Base-by-base conservation (phyloP, 1,139 yeast species). In the Chernovozyma aurita region DNA sequence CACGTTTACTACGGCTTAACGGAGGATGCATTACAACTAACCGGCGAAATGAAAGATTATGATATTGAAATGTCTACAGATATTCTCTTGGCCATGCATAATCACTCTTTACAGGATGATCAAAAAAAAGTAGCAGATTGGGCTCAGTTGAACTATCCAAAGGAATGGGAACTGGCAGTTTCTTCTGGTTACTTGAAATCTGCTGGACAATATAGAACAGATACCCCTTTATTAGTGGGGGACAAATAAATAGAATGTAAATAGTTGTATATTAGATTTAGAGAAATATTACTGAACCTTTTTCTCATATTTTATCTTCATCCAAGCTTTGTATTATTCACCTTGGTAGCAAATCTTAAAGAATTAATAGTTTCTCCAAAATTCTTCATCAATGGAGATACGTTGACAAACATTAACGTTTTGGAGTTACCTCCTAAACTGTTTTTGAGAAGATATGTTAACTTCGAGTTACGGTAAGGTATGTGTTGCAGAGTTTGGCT, bases 401-500 rank as follows among this genome's bases (percentile, higher is more conserved):
- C 72, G 49, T 88, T 90, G 12, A 88, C 97, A 68, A 92, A 84
- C 97, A 92, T 88, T 41, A 92, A 65, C 0, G 97, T 88, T 55
- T 90, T 92, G 1, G 96, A 85, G 40, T 78, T 74, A 0, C 96
- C 97, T 2, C 86, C 80, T 30, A 92, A 65, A 30, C 97, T 87
- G 52, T 86, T 79, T 50, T 88, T 94, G 42, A 92, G 65, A 14
- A 90, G 63, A 52, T 85, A 86, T 0, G 98, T 92, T 48, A 92
- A 65, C 56, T 75, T 74, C 6, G 79, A 73, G 50, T 76, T 75
- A 42, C 81, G 55, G 50, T 65, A 76, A 0, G 82, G 81, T 9
- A 76, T 56, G 50, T 76, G 80, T 20, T 15, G 28, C 12, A 7
- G 28, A 7, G 28, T 6, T 6, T 6, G 28, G 14, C 14, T 21